Percentiles rank a stretch among this genome's conserved stretches.
Evolutionary conservation across 495 filamentous ascomycete genomes (phyloP).

Genomic region (Penicillium steckii): DNA sequence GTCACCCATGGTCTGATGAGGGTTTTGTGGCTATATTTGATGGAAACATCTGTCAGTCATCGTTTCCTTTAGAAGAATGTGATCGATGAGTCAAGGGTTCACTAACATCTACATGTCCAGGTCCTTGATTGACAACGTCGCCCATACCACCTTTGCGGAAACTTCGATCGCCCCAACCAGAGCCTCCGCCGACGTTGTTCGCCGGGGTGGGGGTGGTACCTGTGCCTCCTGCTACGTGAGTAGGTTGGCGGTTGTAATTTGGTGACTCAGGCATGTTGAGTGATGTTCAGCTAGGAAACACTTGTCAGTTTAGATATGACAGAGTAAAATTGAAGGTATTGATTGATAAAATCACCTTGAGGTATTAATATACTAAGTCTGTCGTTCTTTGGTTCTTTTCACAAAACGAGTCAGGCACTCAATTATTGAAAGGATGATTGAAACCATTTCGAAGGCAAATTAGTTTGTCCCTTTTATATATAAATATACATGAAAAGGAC

Average conservation of each 20-base stretch:
- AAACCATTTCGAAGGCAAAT: not conserved
- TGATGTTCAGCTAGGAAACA: not conserved
- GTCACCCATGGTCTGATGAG: constrained; percentile 25
- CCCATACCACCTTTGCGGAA: constrained; percentile 20
- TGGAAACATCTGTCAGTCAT: not conserved
- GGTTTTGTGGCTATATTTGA: constrained; percentile 23
- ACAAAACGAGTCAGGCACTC: constrained; percentile 8
- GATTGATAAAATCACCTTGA: not conserved
- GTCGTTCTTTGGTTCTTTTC: constrained; percentile 7
- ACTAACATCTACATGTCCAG: constrained; percentile 30
- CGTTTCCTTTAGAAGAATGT: no score
- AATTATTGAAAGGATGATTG: constrained; percentile 7
- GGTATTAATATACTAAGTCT: not conserved
- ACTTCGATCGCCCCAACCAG: constrained; percentile 19
- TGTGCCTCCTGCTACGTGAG: constrained; percentile 26
- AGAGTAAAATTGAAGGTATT: no score
- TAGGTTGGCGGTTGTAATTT: constrained; percentile 13
- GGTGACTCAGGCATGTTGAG: constrained; percentile 15
- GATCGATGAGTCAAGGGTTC: not conserved
- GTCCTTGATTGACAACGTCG: constrained; percentile 13
- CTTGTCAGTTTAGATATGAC: not conserved
- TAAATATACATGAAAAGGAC: not conserved
- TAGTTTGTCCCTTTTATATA: not conserved
- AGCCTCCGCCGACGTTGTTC: constrained; percentile 27
- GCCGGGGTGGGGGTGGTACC: constrained; percentile 32